A percentile compares a stretch with the other conserved stretches of the same genome.
Evolutionary conservation across 352 stramenopile species (phyloP).

Genomic region (Globisporangium abappressorium): DNA sequence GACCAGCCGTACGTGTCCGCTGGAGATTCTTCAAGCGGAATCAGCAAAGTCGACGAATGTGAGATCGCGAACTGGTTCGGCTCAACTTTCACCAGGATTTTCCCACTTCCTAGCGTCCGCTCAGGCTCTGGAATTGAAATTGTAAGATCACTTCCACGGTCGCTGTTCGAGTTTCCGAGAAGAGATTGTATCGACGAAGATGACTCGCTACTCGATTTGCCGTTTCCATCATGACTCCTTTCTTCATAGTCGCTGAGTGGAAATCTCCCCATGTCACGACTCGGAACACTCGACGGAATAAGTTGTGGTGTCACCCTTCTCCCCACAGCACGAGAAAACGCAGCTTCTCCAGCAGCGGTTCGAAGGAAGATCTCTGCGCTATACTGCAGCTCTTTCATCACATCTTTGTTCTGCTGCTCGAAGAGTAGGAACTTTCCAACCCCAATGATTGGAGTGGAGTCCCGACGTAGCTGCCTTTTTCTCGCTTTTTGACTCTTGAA

Average conservation of each 20-base stretch:
- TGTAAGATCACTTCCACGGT: background rate
- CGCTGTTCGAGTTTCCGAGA: slow-evolving; percentile 6
- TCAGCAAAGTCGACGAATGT: slow-evolving; percentile 48
- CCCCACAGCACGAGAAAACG: slow-evolving; percentile 72
- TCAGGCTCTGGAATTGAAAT: slow-evolving; percentile 21
- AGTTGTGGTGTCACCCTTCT: slow-evolving; percentile 53
- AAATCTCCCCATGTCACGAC: background rate
- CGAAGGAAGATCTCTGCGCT: slow-evolving; percentile 80
- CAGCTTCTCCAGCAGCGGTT: slow-evolving; percentile 61
- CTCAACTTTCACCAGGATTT: slow-evolving; percentile 28
- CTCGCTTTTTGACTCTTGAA: slow-evolving; percentile 62
- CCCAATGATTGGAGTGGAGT: slow-evolving; percentile 63
- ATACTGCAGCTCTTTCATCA: slow-evolving; percentile 90
- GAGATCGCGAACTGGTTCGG: slow-evolving; percentile 40
- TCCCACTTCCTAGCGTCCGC: background rate
- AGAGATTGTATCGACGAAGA: slow-evolving; percentile 4
- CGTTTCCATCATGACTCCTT: background rate
- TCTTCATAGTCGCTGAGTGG: background rate
- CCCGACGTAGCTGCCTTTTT: slow-evolving; percentile 68
- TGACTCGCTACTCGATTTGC: background rate
- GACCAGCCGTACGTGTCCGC: slow-evolving; percentile 56
- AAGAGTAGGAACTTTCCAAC: slow-evolving; percentile 85
- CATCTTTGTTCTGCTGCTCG: slow-evolving; percentile 89
- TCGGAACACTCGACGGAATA: background rate
- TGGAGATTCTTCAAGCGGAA: slow-evolving; percentile 76